These are phyloP conservation scores for Golubevia pallescens DNA, from an alignment of 1,284 basidiomycete genomes.

Conservation along the genomic window DNA sequence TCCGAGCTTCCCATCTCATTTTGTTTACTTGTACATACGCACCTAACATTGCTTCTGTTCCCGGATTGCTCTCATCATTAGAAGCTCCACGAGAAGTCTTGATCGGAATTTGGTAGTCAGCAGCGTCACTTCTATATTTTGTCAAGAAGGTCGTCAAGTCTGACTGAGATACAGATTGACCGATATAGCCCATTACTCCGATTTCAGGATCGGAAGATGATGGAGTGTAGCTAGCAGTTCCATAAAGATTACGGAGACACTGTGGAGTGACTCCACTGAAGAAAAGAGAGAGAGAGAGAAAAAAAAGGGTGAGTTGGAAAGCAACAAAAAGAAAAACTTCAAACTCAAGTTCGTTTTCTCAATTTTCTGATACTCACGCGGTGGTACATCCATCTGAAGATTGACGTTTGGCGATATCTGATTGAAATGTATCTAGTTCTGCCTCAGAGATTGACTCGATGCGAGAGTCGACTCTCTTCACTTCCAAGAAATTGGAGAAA, in stretches of 20 bases:
- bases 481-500: not conserved
- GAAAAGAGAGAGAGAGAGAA: too few relatives aligned
- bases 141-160: conserved; percentile 9
- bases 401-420: not conserved
- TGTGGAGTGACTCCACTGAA: too few relatives aligned
- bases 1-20: too few relatives aligned
- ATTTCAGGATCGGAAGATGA: conserved; percentile 1
- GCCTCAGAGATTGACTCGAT: too few relatives aligned
- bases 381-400: conserved; percentile 4
- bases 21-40: too few relatives aligned
- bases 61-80: conserved; percentile 1
- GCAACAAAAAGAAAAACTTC: too few relatives aligned
- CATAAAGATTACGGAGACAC: conserved; percentile 8
- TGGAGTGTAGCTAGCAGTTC: conserved; percentile 6
- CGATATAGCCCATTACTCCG: conserved; percentile 2
- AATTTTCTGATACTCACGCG: too few relatives aligned
- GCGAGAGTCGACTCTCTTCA: conserved; percentile 1
- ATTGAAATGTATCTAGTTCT: not conserved
- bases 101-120: conserved; percentile 1
- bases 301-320: too few relatives aligned
- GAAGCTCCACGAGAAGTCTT: not conserved
- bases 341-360: too few relatives aligned
- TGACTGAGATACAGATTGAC: conserved; percentile 1
- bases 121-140: conserved; percentile 1
- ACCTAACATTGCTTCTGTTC: conserved; percentile 1